These are phyloP conservation scores for Euphrasia arctica DNA, from an alignment of 305 asterid species.

Conservation along the genomic window DNA sequence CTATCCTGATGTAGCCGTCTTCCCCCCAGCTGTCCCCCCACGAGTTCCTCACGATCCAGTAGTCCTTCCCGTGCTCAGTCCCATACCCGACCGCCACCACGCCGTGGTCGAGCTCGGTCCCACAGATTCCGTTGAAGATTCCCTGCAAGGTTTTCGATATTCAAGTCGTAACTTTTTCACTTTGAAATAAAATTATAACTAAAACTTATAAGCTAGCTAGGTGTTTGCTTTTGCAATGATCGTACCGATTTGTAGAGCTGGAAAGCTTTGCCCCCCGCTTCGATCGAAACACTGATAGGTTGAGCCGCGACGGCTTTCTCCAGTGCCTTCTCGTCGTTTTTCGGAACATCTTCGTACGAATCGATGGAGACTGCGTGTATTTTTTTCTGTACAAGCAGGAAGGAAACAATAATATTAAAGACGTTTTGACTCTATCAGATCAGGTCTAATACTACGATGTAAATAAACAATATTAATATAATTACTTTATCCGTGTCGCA, in stretches of 20 bases:
- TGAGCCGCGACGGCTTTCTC: slow-evolving; percentile 76
- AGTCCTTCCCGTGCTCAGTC: slow-evolving; percentile 50
- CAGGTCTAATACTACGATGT: too few species aligned
- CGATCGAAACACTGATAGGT: slow-evolving; percentile 84
- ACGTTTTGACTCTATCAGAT: too few species aligned
- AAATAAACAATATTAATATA: too few species aligned
- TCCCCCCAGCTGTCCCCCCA: slow-evolving; percentile 90
- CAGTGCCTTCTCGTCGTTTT: slow-evolving; percentile 59
- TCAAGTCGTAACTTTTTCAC: too few species aligned
- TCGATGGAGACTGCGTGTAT: slow-evolving; percentile 71
- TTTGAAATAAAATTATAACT: too few species aligned
- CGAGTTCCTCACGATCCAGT: slow-evolving; percentile 78
- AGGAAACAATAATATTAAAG: too few species aligned
- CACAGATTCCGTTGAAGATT: slow-evolving; percentile 66
- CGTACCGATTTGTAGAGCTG: slow-evolving; percentile 77
- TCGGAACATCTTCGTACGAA: slow-evolving; percentile 66
- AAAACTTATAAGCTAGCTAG: too few species aligned
- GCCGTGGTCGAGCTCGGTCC: slow-evolving; percentile 72
- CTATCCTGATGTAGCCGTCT: slow-evolving; percentile 63
- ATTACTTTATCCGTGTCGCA: slow-evolving; percentile 55
- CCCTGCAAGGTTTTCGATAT: slow-evolving; percentile 39
- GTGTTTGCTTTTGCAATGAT: neutral
- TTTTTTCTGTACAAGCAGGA: slow-evolving; percentile 42
- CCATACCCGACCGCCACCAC: slow-evolving; percentile 81
- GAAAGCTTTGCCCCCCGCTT: slow-evolving; percentile 83